phyloP scores from a whole-genome alignment of 2,329 filamentous ascomycete genomes.

The Trichoderma citrinoviride region DNA sequence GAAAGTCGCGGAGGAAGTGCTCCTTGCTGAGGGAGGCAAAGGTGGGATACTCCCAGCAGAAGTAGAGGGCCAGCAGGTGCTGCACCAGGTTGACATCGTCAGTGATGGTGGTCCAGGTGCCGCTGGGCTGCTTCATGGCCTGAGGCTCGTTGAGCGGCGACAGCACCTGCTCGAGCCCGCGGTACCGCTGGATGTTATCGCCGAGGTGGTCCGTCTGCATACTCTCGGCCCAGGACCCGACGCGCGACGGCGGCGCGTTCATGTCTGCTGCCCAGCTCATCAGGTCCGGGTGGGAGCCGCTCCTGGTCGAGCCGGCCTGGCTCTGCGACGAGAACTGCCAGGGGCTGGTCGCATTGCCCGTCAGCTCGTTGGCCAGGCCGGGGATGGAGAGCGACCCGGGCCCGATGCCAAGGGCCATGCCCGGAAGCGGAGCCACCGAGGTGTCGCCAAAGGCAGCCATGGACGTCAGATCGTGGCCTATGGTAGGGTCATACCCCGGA shows the following conservation, averaged over 20 bases:
- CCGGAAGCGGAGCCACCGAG: constrained; percentile 26
- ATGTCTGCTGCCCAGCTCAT: constrained; percentile 47
- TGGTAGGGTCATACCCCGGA: constrained; percentile 30
- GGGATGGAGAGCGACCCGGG: constrained; percentile 33
- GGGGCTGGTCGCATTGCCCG: constrained; percentile 41
- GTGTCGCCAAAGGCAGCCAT: constrained; percentile 32
- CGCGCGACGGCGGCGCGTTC: constrained; percentile 43
- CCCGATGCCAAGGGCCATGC: constrained; percentile 34
- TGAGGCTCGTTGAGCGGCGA: constrained; percentile 46
- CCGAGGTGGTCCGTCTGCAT: constrained; percentile 36
- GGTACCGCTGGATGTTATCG: constrained; percentile 37
- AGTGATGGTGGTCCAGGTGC: constrained; percentile 61
- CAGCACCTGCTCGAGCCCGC: constrained; percentile 48
- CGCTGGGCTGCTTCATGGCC: constrained; percentile 39
- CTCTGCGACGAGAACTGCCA: constrained; percentile 50
- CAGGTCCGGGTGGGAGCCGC: constrained; percentile 46
- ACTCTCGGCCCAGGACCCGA: constrained; percentile 51
- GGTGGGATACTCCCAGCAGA: constrained; percentile 74
- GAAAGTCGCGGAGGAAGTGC: constrained; percentile 66
- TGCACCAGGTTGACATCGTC: constrained; percentile 57
- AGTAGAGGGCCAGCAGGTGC: constrained; percentile 65
- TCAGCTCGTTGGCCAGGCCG: constrained; percentile 37
- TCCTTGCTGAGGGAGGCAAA: constrained; percentile 71
- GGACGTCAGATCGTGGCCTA: constrained; percentile 23
- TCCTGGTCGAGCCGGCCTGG: constrained; percentile 46